These are phyloP conservation scores for Gossypium thurberi DNA, from an alignment of 345 rosid genomes.

Conservation along the genomic window DNA sequence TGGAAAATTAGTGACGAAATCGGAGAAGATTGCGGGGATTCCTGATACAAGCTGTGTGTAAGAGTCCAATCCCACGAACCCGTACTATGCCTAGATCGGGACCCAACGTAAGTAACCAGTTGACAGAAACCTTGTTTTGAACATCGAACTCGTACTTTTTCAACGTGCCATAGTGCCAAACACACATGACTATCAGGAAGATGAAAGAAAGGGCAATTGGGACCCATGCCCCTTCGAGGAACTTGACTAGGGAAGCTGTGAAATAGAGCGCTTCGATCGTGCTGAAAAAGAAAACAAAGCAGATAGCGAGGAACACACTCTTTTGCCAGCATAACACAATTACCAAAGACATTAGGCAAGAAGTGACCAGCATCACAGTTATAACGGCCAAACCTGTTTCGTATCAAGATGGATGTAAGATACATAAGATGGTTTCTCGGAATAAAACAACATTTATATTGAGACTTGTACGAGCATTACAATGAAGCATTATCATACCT, in stretches of 20 bases:
- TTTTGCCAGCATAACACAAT: slow-evolving; percentile 43
- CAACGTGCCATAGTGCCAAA: slow-evolving; percentile 85
- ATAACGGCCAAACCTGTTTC: slow-evolving; percentile 80
- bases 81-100: slow-evolving; percentile 83
- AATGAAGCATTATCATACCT: slow-evolving; percentile 32
- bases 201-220: slow-evolving; percentile 72
- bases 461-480: not conserved
- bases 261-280: slow-evolving; percentile 87
- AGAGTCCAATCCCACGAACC: slow-evolving; percentile 76
- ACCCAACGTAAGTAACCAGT: slow-evolving; percentile 78
- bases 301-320: slow-evolving; percentile 46
- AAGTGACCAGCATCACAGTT: slow-evolving; percentile 97
- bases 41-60: slow-evolving; percentile 91
- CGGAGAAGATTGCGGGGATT: slow-evolving; percentile 93
- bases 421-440: too few species aligned
- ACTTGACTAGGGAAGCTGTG: slow-evolving; percentile 84
- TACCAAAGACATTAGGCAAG: slow-evolving; percentile 90
- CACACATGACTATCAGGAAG: slow-evolving; percentile 62
- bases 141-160: slow-evolving; percentile 82
- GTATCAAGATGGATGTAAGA: not conserved
- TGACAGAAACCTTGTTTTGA: slow-evolving; percentile 86
- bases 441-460: not conserved
- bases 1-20: slow-evolving; percentile 92
- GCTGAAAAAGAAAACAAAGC: slow-evolving; percentile 71
- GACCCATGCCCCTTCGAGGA: slow-evolving; percentile 97